Evolutionary conservation across 2,329 filamentous ascomycete species (phyloP), one percentile per base, ranked within the genome.

Genomic region (Ophiocordyceps robertsii): DNA sequence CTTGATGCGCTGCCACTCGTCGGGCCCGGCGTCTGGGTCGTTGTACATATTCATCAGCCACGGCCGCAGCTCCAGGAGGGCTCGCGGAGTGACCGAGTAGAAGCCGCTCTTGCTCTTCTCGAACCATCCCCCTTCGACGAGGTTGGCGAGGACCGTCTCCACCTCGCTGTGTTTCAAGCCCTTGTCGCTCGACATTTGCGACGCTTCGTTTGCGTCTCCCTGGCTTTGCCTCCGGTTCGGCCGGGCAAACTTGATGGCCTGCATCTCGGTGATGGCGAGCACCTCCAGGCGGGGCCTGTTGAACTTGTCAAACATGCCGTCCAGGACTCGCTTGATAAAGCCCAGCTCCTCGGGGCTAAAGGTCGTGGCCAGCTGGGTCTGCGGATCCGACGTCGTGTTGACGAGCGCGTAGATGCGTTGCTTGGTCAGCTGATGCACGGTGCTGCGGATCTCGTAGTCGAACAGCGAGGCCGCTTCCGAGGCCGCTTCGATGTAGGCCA

Each of bases 11-110:
- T 86, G 74, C 69, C 74, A 78, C 30, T 77, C 77, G n/a, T 65
- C 62, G 1, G 67, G 63, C 10, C 76, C 77, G 2, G 70, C 68
- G 10, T 77, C 73, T 0, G 72, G 64, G 43, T 93, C 84, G 56
- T 98, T 96, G 62, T 95, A 98, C 27, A 82, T 86, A 42, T 85
- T 84, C n/a, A 86, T 65, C 39, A 98, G 71, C 80, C 89, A 96
- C 2, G 75, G 71, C 44, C 82, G 73, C 44, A 98, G 65, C 67
- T 98, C 92, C 69, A 96, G 77, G 50, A 98, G 65, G 2, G 79
- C 82, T 9, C 90, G 75, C 3, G 87, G 76, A 41, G 80, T 82
- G 16, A 95, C 68, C 16, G 73, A 77, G 60, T 87, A 95, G 61
- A 81, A 94, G 0, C 79, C 79, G 11, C 72, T 71, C 14, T 59